These are phyloP conservation scores for Colletotrichum tamarilloi DNA, from an alignment of 2,329 filamentous ascomycete genomes.

Conservation along the genomic window DNA sequence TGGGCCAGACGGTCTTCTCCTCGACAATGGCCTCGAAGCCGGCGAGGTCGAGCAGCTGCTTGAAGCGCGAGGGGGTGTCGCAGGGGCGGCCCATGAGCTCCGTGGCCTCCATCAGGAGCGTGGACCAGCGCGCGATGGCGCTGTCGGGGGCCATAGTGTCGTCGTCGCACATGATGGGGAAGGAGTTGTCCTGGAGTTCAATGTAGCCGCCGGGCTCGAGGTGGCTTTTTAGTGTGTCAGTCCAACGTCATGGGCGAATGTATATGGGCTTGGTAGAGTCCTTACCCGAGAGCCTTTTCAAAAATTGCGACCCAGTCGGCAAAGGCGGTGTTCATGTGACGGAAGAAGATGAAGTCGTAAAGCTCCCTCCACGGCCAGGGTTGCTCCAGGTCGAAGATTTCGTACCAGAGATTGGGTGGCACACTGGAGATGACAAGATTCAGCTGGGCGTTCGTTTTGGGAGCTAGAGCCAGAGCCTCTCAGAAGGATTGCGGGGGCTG, in stretches of 20 bases:
- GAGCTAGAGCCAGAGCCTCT: slow-evolving; percentile 9
- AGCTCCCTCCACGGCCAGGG: slow-evolving; percentile 45
- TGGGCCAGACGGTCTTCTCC: slow-evolving; percentile 59
- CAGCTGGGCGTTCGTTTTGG: slow-evolving; percentile 40
- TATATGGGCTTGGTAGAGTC: slow-evolving; percentile 45
- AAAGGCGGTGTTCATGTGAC: slow-evolving; percentile 46
- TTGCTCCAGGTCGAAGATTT: slow-evolving; percentile 49
- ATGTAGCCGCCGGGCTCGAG: slow-evolving; percentile 48
- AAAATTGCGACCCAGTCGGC: slow-evolving; percentile 40
- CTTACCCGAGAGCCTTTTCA: slow-evolving; percentile 37
- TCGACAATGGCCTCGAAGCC: slow-evolving; percentile 66
- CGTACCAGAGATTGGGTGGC: slow-evolving; percentile 57
- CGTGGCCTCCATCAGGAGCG: slow-evolving; percentile 45
- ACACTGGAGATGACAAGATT: slow-evolving; percentile 41
- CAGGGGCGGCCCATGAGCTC: slow-evolving; percentile 33
- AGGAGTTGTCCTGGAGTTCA: slow-evolving; percentile 45
- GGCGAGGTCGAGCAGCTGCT: slow-evolving; percentile 57
- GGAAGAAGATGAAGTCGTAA: slow-evolving; percentile 50
- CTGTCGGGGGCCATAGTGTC: slow-evolving; percentile 43
- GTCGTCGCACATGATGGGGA: slow-evolving; percentile 45
- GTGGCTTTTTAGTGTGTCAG: not conserved
- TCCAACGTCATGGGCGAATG: no score
- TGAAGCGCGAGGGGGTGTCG: slow-evolving; percentile 35
- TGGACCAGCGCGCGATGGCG: slow-evolving; percentile 43
- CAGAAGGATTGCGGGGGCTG: no score